Evolutionary conservation across 176 grass and related monocot genomes (phyloP).

Genomic region (Alloteropsis semialata): DNA sequence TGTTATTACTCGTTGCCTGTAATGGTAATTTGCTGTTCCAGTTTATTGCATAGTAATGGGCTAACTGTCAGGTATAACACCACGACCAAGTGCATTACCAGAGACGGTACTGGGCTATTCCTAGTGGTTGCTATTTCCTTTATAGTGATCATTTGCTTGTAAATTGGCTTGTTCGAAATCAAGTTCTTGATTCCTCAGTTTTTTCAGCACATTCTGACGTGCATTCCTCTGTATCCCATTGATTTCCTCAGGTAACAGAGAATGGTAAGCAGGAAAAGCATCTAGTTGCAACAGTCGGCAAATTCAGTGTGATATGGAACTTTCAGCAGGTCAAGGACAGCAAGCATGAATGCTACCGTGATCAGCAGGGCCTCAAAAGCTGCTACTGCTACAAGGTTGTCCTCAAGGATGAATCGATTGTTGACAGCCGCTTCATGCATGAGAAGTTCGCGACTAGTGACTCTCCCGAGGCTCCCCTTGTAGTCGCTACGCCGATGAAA

Average conservation of each 20-base stretch:
- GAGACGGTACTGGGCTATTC: too few relatives aligned
- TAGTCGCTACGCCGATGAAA: conserved; percentile 84
- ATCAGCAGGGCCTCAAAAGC: conserved; percentile 92
- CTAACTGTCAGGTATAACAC: not conserved
- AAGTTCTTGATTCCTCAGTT: not conserved
- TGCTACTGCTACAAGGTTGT: conserved; percentile 98
- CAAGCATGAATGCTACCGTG: conserved; percentile 74
- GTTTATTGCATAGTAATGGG: not conserved
- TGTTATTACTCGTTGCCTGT: not conserved
- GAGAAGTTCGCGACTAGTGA: conserved; percentile 62
- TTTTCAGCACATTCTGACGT: not conserved
- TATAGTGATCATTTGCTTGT: not conserved
- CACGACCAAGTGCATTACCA: not conserved
- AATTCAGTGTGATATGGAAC: conserved; percentile 95
- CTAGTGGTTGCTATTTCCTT: not conserved
- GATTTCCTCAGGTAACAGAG: conserved; percentile 66
- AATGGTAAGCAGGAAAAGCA: conserved; percentile 85
- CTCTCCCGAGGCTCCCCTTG: conserved; percentile 81
- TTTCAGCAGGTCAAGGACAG: conserved; percentile 81
- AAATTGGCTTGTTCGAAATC: not conserved
- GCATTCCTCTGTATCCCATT: not conserved
- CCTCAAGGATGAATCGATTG: conserved; percentile 78
- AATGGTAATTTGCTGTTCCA: not conserved
- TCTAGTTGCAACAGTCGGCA: conserved; percentile 72
- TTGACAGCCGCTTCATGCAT: conserved; percentile 91